These are phyloP conservation scores for Pichia membranifaciens DNA, from an alignment of 805 yeast species.

Conservation along the genomic window DNA sequence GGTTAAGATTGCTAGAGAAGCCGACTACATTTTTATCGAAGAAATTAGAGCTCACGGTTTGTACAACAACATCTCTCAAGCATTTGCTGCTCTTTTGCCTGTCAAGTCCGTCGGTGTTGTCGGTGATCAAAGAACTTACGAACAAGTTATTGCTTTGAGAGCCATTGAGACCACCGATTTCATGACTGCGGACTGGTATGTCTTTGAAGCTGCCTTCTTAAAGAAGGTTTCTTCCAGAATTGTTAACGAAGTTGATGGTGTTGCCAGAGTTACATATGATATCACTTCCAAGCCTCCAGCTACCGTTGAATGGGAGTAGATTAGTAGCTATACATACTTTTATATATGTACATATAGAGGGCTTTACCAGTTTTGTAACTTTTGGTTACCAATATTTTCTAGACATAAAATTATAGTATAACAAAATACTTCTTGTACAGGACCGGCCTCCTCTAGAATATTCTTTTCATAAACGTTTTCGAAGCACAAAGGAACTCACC, in stretches of 20 bases:
- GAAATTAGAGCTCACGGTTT: conserved; percentile 92
- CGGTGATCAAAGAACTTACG: conserved; percentile 99
- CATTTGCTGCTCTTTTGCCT: conserved; percentile 94
- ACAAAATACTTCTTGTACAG: no score
- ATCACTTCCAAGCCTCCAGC: conserved; percentile 99
- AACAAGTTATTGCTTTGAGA: conserved; percentile 97
- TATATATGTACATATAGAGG: no score
- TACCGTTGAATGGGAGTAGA: conserved; percentile 97
- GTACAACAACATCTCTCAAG: conserved; percentile 91
- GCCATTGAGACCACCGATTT: conserved; percentile 97
- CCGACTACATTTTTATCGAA: conserved; percentile 92
- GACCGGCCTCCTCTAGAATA: no score
- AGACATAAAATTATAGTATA: neutral
- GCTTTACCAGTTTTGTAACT: no score
- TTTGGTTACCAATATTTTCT: neutral
- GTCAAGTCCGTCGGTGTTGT: conserved; percentile 98
- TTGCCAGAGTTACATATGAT: conserved; percentile 97
- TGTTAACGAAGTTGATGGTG: conserved; percentile 98
- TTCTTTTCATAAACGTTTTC: conserved; percentile 18
- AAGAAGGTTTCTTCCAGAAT: conserved; percentile 92
- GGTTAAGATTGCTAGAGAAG: conserved; percentile 95
- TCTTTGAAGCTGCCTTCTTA: conserved; percentile 86
- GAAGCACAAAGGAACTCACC: conserved; percentile 47
- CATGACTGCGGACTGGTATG: conserved; percentile 99
- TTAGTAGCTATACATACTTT: no score